These are phyloP conservation scores for Maudiozyma bulderi DNA, from an alignment of 805 yeast genomes.

Conservation along the genomic window DNA sequence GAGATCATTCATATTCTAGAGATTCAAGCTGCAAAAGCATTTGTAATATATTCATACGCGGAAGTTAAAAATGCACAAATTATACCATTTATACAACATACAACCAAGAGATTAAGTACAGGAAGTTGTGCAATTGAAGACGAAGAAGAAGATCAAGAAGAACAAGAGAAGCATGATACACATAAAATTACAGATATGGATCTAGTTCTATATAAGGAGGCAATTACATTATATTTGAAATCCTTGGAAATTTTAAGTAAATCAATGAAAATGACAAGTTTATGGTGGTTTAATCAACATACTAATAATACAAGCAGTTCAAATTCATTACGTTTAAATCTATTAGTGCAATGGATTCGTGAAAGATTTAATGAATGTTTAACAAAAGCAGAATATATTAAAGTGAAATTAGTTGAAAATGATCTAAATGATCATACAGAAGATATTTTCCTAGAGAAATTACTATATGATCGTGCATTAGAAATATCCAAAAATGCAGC, in stretches of 20 bases:
- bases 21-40: conserved; percentile 77
- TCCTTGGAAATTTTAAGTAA: conserved; percentile 70
- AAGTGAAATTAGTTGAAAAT: conserved; percentile 37
- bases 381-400: conserved; percentile 77
- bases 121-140: conserved; percentile 31
- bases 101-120: conserved; percentile 14
- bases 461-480: conserved; percentile 85
- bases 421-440: conserved; percentile 4
- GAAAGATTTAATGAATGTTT: conserved; percentile 80
- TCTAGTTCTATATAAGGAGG: conserved; percentile 58
- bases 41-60: conserved; percentile 80
- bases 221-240: conserved; percentile 76
- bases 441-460: conserved; percentile 61
- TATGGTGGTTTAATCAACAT: conserved; percentile 68
- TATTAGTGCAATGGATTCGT: conserved; percentile 83
- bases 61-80: conserved; percentile 84
- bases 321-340: conserved; percentile 42
- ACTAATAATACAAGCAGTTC: conserved; percentile 6
- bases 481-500: conserved; percentile 92
- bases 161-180: not conserved
- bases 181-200: not conserved
- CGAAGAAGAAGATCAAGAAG: conserved; percentile 18
- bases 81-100: conserved; percentile 38
- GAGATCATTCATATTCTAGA: conserved; percentile 45
- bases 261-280: conserved; percentile 78